A percentile compares a stretch with the other conserved stretches of the same genome.
These are phyloP conservation scores for Penicillium sp. DNA, from an alignment of 2,329 filamentous ascomycete species.

Conservation along the genomic window DNA sequence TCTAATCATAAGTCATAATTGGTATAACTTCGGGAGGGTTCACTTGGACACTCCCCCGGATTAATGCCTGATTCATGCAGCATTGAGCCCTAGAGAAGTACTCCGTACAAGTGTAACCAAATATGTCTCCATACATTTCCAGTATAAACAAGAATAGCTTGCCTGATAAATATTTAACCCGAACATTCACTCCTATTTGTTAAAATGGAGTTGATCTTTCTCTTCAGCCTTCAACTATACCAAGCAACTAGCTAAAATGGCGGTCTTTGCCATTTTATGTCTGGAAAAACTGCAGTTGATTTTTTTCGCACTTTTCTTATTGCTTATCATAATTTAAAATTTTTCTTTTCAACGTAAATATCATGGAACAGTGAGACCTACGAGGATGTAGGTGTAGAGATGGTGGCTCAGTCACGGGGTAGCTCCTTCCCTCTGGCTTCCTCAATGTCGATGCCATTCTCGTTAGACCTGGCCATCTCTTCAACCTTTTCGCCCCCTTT, in stretches of 20 bases:
- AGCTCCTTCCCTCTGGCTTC: constrained; percentile 1
- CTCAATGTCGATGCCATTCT: neutral
- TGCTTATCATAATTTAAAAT: neutral
- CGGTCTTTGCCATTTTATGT: neutral
- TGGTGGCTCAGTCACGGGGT: neutral
- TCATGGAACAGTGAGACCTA: neutral
- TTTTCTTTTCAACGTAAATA: neutral
- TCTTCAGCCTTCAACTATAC: neutral
- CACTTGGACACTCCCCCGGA: neutral
- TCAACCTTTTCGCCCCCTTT: too few species aligned
- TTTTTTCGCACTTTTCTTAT: too few species aligned
- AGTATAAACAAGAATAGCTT: neutral
- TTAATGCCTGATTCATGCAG: neutral
- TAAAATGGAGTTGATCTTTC: neutral
- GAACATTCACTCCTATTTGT: neutral
- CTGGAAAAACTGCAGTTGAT: neutral
- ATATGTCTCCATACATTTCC: neutral
- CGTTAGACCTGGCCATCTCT: neutral
- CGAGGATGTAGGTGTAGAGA: neutral
- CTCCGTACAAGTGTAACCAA: neutral
- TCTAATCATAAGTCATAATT: neutral
- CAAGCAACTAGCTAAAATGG: neutral
- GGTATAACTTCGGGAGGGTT: neutral
- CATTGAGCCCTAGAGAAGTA: neutral
- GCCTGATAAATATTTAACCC: neutral